Evolutionary conservation across 345 rosid genomes (phyloP).

Genomic region (Eucalyptus regnans): DNA sequence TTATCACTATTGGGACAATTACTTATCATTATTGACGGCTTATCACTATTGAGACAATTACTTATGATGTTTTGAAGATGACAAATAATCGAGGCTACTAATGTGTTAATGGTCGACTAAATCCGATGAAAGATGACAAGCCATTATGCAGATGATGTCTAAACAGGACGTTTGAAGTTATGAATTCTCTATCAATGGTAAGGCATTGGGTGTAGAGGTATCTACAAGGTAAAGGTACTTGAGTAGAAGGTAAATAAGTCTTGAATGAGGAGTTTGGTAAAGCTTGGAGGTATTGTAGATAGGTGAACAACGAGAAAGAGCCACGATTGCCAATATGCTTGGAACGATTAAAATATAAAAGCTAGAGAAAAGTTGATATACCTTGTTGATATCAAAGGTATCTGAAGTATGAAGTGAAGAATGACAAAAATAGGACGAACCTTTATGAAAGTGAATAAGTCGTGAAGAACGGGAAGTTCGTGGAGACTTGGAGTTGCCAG

Average conservation of each 20-base stretch:
- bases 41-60: fast-evolving
- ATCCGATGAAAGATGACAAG: not conserved
- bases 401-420: not conserved
- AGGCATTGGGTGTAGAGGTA: not conserved
- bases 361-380: not conserved
- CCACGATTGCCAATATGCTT: too few species aligned
- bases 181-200: not conserved
- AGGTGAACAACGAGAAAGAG: not conserved
- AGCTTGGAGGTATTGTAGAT: not conserved
- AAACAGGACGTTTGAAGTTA: not conserved
- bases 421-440: fast-evolving
- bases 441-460: not conserved
- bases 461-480: too few species aligned
- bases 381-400: too few species aligned
- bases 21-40: not conserved
- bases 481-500: too few species aligned
- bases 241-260: not conserved
- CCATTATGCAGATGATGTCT: not conserved
- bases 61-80: not conserved
- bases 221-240: not conserved
- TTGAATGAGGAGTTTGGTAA: not conserved
- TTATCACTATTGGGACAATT: not conserved
- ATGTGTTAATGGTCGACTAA: not conserved
- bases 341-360: too few species aligned
- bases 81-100: not conserved